Conservation (phyloP, 805 yeast genomes). For the Maudiozyma barnettii region DNA sequence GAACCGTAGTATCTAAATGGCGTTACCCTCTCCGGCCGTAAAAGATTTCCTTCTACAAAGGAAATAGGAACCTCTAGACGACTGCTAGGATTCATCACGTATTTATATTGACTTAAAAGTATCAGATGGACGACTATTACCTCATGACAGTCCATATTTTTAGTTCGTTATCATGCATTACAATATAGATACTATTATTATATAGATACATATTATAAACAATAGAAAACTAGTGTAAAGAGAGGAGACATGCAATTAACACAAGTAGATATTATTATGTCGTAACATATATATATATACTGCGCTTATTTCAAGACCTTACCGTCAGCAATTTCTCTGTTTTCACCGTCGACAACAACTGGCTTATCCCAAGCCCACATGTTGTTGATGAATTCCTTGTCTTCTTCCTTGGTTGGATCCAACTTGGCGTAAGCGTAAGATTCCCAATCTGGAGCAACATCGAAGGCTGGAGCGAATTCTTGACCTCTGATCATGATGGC, state of each 20-base stretch:
- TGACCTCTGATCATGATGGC: conserved; percentile 94
- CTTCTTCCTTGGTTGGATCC: conserved; percentile 69
- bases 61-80: too few species aligned
- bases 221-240: too few species aligned
- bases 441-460: conserved; percentile 99
- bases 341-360: conserved; percentile 64
- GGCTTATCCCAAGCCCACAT: conserved; percentile 99
- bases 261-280: too few species aligned
- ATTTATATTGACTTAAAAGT: too few species aligned
- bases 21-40: neutral
- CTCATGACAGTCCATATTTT: too few species aligned
- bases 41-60: neutral
- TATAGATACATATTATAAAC: too few species aligned
- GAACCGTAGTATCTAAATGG: neutral
- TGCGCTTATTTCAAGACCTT: conserved; percentile 58
- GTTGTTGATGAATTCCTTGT: conserved; percentile 73
- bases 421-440: conserved; percentile 77
- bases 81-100: too few species aligned
- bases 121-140: too few species aligned
- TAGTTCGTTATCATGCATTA: too few species aligned
- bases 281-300: too few species aligned
- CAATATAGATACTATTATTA: too few species aligned
- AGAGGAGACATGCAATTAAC: too few species aligned
- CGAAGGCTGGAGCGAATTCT: conserved; percentile 81
- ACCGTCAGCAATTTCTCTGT: conserved; percentile 90